Conservation (phyloP, 345 rosid genomes). For the Lepidium africanum region DNA sequence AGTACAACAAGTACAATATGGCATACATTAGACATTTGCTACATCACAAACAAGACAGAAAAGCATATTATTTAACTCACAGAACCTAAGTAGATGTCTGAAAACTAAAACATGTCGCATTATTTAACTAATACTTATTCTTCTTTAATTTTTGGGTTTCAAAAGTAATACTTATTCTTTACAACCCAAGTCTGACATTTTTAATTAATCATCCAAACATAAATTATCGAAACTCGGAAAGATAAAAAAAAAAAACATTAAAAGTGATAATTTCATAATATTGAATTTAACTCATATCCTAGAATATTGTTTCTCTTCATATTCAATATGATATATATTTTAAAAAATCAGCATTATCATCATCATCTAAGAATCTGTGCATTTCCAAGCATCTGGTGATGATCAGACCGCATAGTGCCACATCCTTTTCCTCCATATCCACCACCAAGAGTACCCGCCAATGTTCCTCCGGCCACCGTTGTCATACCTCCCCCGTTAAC, state of each 20-base stretch:
- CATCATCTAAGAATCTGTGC: constrained; percentile 52
- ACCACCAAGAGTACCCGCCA: constrained; percentile 20
- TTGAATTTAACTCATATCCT: neutral
- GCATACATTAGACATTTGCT: constrained; percentile 10
- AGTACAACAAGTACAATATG: constrained; percentile 47
- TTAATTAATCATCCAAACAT: neutral
- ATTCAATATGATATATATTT: neutral
- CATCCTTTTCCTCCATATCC: constrained; percentile 43
- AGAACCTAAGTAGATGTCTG: too few species aligned
- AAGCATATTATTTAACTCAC: too few species aligned
- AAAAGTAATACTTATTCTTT: neutral
- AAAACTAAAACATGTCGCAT: too few species aligned
- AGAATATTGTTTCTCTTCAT: neutral
- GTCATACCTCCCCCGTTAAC: constrained; percentile 33
- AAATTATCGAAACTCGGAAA: neutral
- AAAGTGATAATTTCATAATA: neutral
- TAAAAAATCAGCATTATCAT: neutral
- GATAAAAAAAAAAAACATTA: neutral
- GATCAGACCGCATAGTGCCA: constrained; percentile 27
- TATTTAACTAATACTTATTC: too few species aligned
- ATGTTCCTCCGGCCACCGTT: neutral
- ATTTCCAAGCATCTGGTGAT: constrained; percentile 38
- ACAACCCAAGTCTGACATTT: neutral
- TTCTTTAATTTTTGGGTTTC: too few species aligned
- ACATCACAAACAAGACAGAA: constrained; percentile 59